Evolutionary conservation across 139 green algal genomes (phyloP), one percentile per base, ranked within the genome.

Genomic region (Chlorella sp.): DNA sequence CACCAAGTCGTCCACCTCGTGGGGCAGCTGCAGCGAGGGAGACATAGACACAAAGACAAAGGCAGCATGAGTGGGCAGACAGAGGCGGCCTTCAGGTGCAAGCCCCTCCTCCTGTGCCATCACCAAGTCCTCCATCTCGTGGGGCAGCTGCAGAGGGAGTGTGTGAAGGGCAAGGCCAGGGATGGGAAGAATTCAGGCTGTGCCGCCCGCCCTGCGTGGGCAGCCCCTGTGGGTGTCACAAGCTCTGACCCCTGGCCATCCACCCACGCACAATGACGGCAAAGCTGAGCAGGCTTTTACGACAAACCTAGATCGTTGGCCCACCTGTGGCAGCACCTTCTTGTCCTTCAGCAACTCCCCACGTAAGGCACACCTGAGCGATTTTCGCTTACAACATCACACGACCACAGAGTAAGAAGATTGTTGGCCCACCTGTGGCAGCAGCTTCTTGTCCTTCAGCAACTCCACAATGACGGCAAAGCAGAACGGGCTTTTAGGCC

Each of bases 321-420:
- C 21, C 11, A 94, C 85, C 26, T 92, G 69, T 0, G 96, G 96
- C 91, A 99, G 88, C 87, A 98, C 92, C n/a, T 89, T 81, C 77
- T 91, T 94, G 21, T 99, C 97, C 89, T 97, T 97, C 24, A 99
- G 95, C 79, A 99, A 95, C 94, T 99, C 98, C n/a, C n/a, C n/a
- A n/a, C n/a, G n/a, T n/a, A n/a, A n/a, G n/a, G n/a, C n/a, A n/a
- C n/a, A n/a, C n/a, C n/a, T n/a, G n/a, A n/a, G n/a, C n/a, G n/a
- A n/a, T n/a, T n/a, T n/a, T n/a, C n/a, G n/a, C n/a, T n/a, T n/a
- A n/a, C n/a, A n/a, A n/a, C n/a, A n/a, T n/a, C n/a, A n/a, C n/a
- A n/a, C n/a, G n/a, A n/a, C n/a, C n/a, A n/a, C n/a, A n/a, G n/a
- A n/a, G n/a, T n/a, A n/a, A n/a, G n/a, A n/a, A n/a, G n/a, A n/a